Evolutionary conservation across 192 early-diverging fungal genomes (phyloP), one percentile per base, ranked within the genome.

Genomic region (Cetraspora pellucida): DNA sequence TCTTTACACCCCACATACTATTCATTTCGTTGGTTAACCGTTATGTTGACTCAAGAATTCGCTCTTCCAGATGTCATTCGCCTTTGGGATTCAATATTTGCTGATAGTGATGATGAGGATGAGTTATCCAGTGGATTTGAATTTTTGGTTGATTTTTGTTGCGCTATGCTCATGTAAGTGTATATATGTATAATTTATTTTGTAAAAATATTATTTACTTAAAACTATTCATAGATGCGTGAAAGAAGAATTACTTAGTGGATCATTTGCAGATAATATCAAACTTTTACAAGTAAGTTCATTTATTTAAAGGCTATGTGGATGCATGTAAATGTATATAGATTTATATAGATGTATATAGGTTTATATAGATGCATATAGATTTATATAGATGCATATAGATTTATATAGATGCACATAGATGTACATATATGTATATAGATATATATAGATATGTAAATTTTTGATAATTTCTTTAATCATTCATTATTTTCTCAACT

Each of bases 1-100:
- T 85, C 86, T 45, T 85, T 94, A 17, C 84, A 90, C 27, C 87
- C 91, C 19, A 86, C 89, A 59, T 93, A 91, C 77, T 95, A 91
- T 79, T 86, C 89, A n/a, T 92, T 95, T 79, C 88, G 93, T 1
- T 95, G 94, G 94, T 82, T 94, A 65, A 91, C 93, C 14, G 90
- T 92, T 9, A 78, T 93, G 50, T 88, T 88, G 45, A 89, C 92
- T 9, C 92, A 93, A 78, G 92, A 93, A 81, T 91, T 89, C 80
- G 80, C 88, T 31, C 81, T 95, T 10, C 94, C 94, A 0, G 93
- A 94, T 81, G 87, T 93, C 3, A 88, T 94, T 66, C 78, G 88
- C 25, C 81, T 95, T 50, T 95, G 94, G 94, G 94, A 95, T 79
- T 88, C 93, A 31, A 72, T 93, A 10, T 81, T 95, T 55, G 89